These are phyloP conservation scores for Cicer pinnatifidum DNA, from an alignment of 306 rosid genomes.

Conservation along the genomic window DNA sequence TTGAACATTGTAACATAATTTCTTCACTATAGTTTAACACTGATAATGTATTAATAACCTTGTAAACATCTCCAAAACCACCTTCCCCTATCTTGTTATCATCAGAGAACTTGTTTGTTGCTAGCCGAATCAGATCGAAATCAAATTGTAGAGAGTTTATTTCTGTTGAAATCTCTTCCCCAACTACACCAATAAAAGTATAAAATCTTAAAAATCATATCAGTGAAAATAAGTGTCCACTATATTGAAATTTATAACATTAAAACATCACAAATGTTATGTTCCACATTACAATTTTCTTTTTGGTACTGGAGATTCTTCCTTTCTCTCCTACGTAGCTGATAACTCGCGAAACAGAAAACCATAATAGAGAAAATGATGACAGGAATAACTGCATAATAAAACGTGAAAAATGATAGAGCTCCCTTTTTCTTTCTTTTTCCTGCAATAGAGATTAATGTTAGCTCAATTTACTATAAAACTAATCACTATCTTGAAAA, in stretches of 20 bases:
- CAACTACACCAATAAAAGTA: slow-evolving; percentile 27
- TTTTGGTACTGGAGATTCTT: slow-evolving; percentile 7
- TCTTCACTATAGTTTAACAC: not conserved
- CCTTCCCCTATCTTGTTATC: slow-evolving; percentile 49
- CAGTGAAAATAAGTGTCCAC: not conserved
- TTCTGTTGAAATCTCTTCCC: slow-evolving; percentile 34
- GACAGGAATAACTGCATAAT: not conserved
- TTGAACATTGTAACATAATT: not conserved
- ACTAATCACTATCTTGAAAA: not conserved
- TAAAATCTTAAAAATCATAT: not conserved
- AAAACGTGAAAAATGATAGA: not conserved
- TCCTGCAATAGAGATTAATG: slow-evolving; percentile 33
- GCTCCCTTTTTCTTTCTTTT: not conserved
- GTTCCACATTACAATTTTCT: slow-evolving; percentile 38
- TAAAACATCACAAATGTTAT: not conserved
- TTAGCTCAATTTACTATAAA: slow-evolving; percentile 15
- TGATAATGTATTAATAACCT: slow-evolving; percentile 16
- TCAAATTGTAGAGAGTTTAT: slow-evolving; percentile 42
- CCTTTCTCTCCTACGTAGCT: slow-evolving; percentile 19
- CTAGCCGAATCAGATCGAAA: slow-evolving; percentile 33
- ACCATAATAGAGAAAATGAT: not conserved
- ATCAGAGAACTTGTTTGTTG: slow-evolving; percentile 45
- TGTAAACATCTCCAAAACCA: slow-evolving; percentile 46
- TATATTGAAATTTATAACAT: slow-evolving; percentile 22
- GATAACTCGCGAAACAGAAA: slow-evolving; percentile 23